Evolutionary conservation across 352 stramenopile species (phyloP), one percentile per base, ranked within the genome.

Genomic region (Phytopythium oedochilum): DNA sequence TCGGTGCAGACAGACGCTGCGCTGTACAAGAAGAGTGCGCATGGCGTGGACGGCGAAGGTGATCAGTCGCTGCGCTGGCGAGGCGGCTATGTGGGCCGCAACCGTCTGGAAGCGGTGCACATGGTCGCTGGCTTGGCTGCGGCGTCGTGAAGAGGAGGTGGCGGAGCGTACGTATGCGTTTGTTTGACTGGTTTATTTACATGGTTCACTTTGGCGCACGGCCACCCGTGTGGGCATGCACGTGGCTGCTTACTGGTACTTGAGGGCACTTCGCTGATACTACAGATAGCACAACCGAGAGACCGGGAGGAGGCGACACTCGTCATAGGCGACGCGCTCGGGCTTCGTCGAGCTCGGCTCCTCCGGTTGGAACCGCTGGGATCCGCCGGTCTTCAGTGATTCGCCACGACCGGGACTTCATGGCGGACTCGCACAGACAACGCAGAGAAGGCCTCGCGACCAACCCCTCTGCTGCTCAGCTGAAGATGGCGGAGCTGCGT

Each of bases 401-500:
- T 32, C 29, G 29, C 5, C 29, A 32, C 9, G 29, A 9, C 5
- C 29, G 29, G 29, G 29, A 32, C 29, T 23, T 5, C 20, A 49
- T 36, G 43, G 26, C 5, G 14, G 25, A 22, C 43, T 23, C 15
- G 12, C 25, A 23, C 43, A 10, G 23, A n/a, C n/a, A n/a, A n/a
- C n/a, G 11, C 11, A 32, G 22, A 48, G 42, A 5, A 32, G 18
- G n/a, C 25, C 38, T 43, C n/a, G 12, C 32, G 42, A 23, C 42
- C 42, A 17, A n/a, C n/a, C n/a, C n/a, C n/a, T n/a, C 22, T 14
- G 10, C 40, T 28, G 4, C 22, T 55, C 48, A 55, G 35, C 31
- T 43, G 48, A 46, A 55, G 34, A 55, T 40, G 22, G 48, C 22
- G 31, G 48, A 5, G 48, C 48, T 55, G 15, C 48, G 31, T 14